These are phyloP conservation scores for Hemileccinum impolitum DNA, from an alignment of 768 basidiomycete species.

Conservation along the genomic window DNA sequence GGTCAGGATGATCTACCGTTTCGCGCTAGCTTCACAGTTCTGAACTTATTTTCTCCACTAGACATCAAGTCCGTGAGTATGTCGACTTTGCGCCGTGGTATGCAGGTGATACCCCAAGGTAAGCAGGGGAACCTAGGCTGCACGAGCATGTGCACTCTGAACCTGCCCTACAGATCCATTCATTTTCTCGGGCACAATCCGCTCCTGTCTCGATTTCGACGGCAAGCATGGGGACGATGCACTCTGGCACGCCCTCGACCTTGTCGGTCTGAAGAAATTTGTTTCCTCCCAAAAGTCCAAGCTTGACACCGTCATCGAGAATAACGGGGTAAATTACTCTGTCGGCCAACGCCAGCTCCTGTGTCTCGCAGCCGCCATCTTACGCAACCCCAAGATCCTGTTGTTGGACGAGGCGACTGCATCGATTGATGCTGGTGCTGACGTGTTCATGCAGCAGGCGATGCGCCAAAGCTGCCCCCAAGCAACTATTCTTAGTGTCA, in stretches of 20 bases:
- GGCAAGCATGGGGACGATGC: constrained; percentile 19
- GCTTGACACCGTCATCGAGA: constrained; percentile 70
- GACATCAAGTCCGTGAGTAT: constrained; percentile 81
- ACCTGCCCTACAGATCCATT: constrained; percentile 23
- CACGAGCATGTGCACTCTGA: neutral
- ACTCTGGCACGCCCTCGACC: constrained; percentile 42
- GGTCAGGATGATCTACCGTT: constrained; percentile 28
- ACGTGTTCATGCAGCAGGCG: constrained; percentile 60
- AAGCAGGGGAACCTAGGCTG: neutral
- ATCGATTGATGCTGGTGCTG: constrained; percentile 79
- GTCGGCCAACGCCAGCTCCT: constrained; percentile 91
- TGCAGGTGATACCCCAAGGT: constrained; percentile 32
- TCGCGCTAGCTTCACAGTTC: neutral
- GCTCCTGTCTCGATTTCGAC: constrained; percentile 27
- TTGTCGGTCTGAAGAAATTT: constrained; percentile 57
- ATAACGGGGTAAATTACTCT: constrained; percentile 71
- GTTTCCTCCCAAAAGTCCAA: constrained; percentile 74
- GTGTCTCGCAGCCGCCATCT: constrained; percentile 43
- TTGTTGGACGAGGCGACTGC: constrained; percentile 41
- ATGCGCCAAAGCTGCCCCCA: constrained; percentile 29
- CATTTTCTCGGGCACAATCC: constrained; percentile 32
- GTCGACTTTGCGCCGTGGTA: constrained; percentile 25
- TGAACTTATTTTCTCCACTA: constrained; percentile 37
- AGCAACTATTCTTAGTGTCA: constrained; percentile 29
- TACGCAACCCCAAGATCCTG: constrained; percentile 30